Percentiles rank a stretch among this genome's conserved stretches.
These are phyloP conservation scores for Theobroma cacao DNA, from an alignment of 345 rosid genomes.

Conservation along the genomic window DNA sequence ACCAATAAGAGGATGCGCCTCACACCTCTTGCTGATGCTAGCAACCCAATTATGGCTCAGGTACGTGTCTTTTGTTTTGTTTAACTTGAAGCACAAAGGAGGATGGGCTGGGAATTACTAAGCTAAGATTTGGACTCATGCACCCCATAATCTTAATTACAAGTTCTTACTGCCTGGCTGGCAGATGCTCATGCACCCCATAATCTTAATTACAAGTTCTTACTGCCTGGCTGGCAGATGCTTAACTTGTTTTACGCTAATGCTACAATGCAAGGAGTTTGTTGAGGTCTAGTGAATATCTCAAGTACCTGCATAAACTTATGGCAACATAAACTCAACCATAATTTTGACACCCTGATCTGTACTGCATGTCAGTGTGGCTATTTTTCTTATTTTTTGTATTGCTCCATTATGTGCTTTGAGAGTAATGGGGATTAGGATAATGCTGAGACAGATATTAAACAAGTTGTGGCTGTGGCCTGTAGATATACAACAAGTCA, in stretches of 20 bases:
- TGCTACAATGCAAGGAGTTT: background rate
- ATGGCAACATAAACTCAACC: background rate
- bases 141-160: background rate
- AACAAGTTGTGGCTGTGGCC: background rate
- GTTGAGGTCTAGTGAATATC: background rate
- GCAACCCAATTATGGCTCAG: constrained; percentile 99
- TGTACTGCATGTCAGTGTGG: background rate
- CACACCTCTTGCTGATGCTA: constrained; percentile 88
- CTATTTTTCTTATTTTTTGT: background rate
- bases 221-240: background rate
- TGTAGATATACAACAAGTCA: background rate
- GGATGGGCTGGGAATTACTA: background rate
- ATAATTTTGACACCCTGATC: background rate
- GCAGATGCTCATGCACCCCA: background rate
- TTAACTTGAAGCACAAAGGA: background rate
- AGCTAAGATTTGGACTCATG: background rate
- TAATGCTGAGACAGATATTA: background rate
- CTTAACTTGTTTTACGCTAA: background rate
- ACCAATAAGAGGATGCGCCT: constrained; percentile 55
- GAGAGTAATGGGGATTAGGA: background rate
- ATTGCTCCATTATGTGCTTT: background rate
- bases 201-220: background rate
- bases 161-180: background rate
- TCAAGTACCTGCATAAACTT: background rate
- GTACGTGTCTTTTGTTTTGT: constrained; percentile 31